Base-by-base conservation (phyloP, 441 rosid species). In the Bruguiera hainesii region DNA sequence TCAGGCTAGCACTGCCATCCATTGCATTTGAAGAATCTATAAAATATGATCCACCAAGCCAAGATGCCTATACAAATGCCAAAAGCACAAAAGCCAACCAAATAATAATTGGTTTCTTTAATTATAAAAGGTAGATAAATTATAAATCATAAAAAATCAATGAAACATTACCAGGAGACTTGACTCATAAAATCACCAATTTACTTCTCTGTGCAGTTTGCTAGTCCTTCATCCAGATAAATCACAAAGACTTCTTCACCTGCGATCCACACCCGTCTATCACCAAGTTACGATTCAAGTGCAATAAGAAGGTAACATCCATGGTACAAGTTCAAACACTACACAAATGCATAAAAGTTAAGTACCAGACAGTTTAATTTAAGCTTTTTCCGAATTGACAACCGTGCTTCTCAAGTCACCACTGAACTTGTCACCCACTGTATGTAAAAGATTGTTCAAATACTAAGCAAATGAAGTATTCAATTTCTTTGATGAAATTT, bases 41-140 rank as follows among this genome's bases (percentile, higher is more conserved):
- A 62, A 65, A 79, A 77, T 91, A 94, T 6, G 93, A 89, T 73
- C 97, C 98, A 73, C 94, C 96, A 81, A 83, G 76, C 91, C 84
- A 87, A 72, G 92, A 83, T 80, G 93, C 98, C 98, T 94, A 75
- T 3, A 70, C 16, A 58, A 21, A 71, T 8, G 16, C 57, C 63
- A 60, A 53, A 11, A 18, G 58, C 59, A 73, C 4, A 39, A 15
- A 33, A 39, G 25, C 10, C 42, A 30, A 48, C 3, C 52, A 28
- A 28, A 48, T 48, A 11, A 11, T 48, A 3, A 48, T 48, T 48
- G n/a, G 19, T 19, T 48, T 28, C 23, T 28, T 28, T 28, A 28
- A 28, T 48, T 48, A 48, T 7, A 48, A 48, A 48, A 16, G 52
- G 19, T 5, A 6, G 20, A 48, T 53, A 31, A 37, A 23, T 2